These are phyloP conservation scores for Ophiognomonia clavigignenti-juglandacearum DNA, from an alignment of 2,329 filamentous ascomycete species.

Conservation along the genomic window DNA sequence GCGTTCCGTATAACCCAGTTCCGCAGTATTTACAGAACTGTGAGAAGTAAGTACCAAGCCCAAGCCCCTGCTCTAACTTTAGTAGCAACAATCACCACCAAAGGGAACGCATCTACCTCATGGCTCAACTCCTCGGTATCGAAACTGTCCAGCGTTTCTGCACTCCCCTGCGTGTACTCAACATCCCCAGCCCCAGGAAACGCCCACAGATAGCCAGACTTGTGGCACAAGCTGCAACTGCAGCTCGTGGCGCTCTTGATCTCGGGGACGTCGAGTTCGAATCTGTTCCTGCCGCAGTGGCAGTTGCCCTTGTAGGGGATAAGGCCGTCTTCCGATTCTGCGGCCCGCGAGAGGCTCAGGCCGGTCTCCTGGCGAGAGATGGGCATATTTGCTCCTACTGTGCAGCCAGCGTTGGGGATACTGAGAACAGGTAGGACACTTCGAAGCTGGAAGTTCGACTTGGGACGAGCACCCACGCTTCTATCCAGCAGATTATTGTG, in stretches of 20 bases:
- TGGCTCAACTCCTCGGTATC: slow-evolving; percentile 17
- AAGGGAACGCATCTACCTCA: slow-evolving; percentile 21
- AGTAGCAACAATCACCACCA: too few species aligned
- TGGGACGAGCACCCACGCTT: too few species aligned
- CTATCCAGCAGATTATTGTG: too few species aligned
- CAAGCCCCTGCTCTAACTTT: too few species aligned
- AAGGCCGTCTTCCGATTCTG: too few species aligned
- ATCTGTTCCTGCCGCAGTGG: slow-evolving; percentile 26
- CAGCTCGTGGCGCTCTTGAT: slow-evolving; percentile 18
- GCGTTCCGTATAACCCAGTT: slow-evolving; percentile 23
- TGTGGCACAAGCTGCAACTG: slow-evolving; percentile 22
- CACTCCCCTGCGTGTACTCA: slow-evolving; percentile 7
- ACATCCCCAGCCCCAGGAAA: slow-evolving; percentile 9
- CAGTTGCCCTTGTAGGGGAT: slow-evolving; percentile 22
- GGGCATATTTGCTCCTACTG: too few species aligned
- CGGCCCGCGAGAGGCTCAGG: too few species aligned
- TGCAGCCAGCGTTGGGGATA: too few species aligned
- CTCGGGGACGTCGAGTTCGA: slow-evolving; percentile 17
- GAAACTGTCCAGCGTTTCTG: slow-evolving; percentile 5
- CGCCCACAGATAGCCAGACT: slow-evolving; percentile 27
- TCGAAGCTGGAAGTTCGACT: too few species aligned
- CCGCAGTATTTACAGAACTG: slow-evolving; percentile 26
- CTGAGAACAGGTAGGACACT: too few species aligned
- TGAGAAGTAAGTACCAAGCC: neutral
- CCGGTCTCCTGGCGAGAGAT: too few species aligned